Evolutionary conservation across 208 protist genomes (phyloP).

Genomic region (Leishmania mexicana): DNA sequence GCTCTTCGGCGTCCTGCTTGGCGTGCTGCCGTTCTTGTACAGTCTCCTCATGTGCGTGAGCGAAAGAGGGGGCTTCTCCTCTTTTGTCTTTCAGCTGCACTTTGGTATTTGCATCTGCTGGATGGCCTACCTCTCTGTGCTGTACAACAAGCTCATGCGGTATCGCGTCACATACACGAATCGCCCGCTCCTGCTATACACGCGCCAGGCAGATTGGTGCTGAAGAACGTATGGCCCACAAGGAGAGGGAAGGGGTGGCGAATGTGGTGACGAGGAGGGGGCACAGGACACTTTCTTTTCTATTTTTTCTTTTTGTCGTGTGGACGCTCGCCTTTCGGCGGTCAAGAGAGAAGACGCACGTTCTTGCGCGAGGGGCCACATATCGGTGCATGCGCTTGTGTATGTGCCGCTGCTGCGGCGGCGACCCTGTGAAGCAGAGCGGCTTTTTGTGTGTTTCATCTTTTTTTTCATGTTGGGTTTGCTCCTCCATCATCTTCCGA

Average conservation of each 20-base stretch:
- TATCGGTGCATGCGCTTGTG: not conserved
- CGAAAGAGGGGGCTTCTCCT: slow-evolving; percentile 16
- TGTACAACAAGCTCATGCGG: slow-evolving; percentile 47
- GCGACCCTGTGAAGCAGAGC: not conserved
- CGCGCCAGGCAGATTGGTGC: slow-evolving; percentile 30
- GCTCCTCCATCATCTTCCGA: not conserved
- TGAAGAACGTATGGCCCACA: not conserved
- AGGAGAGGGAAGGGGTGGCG: not conserved
- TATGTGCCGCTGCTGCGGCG: not conserved
- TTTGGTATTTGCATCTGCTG: slow-evolving; percentile 37
- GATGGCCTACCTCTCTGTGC: slow-evolving; percentile 43
- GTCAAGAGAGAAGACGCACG: not conserved
- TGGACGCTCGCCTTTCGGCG: not conserved
- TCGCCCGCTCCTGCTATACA: slow-evolving; percentile 52
- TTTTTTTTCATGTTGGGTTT: not conserved
- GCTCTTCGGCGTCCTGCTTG: slow-evolving; percentile 44
- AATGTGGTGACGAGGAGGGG: not conserved
- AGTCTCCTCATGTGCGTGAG: slow-evolving; percentile 36
- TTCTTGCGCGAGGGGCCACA: not conserved
- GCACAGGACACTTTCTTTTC: not conserved
- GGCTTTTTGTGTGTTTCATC: not conserved
- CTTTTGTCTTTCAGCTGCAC: slow-evolving; percentile 33
- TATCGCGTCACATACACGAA: slow-evolving; percentile 76
- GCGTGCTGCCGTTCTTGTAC: slow-evolving; percentile 39
- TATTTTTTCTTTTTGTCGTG: not conserved